Base-by-base conservation (phyloP, 2,329 filamentous ascomycete genomes). In the Trichoderma sp. region DNA sequence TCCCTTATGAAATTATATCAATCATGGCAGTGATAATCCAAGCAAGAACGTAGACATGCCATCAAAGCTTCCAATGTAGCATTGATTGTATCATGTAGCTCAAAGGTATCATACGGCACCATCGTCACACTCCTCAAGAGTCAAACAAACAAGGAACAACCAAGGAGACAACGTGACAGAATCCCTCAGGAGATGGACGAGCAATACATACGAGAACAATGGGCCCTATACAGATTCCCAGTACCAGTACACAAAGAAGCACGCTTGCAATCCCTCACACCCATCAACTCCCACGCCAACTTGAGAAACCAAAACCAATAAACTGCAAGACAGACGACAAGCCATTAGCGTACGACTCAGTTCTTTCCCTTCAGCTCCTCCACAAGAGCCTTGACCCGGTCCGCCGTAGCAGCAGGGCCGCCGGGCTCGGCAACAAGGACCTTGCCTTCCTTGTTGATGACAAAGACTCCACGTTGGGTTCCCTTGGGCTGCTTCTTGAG, bases 401-500 rank as follows among this genome's bases (percentile, higher is more conserved):
- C 87, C 30, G 94, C 84, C 5, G 94, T 97, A 10, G 84, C 88
- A 66, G 87, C 87, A 9, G 94, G 93, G 41, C 90, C 87, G 66
- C 93, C 94, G 1, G 88, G 77, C 78, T 94, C 85, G 43, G 87
- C 84, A 21, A 90, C 85, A 44, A 96, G 82, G 24, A 96, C 87
- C 77, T 93, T 93, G 66, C 93, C 93, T 26, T 83, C 75, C 81
- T 95, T 96, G 77, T 91, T 85, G 62, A 98, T 83, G 58, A 92
- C 91, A 71, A 97, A 96, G 45, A 98, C 92, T 69, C 94, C 95
- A 68, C 95, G 88, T 57, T 85, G 87, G 17, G 92, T 96, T 67
- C 92, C 90, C 77, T 88, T 91, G 52, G 90, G 90, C 7, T 82
- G 77, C 81, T 97, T 97, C 81, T 93, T 93, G 69, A 98, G 79